Conservation (phyloP, 768 basidiomycete species). For the Suillus cothurnatus region DNA sequence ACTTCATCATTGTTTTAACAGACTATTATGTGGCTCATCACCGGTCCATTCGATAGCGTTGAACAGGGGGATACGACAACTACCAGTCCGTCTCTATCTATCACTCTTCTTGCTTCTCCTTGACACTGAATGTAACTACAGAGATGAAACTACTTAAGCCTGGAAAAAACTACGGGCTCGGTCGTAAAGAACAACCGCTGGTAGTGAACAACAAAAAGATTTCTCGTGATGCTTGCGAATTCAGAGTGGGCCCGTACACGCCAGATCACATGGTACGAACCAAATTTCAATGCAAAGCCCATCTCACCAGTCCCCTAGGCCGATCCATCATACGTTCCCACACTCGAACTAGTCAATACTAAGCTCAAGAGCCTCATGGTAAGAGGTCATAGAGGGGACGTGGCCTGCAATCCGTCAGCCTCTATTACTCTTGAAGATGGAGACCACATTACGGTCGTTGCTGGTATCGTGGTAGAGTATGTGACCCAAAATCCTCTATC, state of each 20-base stretch:
- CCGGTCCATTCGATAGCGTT: slow-evolving; percentile 55
- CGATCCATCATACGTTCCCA: slow-evolving; percentile 51
- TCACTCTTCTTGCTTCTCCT: neutral
- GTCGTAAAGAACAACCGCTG: slow-evolving; percentile 57
- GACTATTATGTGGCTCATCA: slow-evolving; percentile 52
- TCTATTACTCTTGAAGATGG: slow-evolving; percentile 52
- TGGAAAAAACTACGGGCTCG: slow-evolving; percentile 52
- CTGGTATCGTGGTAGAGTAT: slow-evolving; percentile 47
- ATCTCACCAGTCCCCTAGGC: slow-evolving; percentile 36
- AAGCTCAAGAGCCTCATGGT: slow-evolving; percentile 51
- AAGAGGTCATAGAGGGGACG: slow-evolving; percentile 33
- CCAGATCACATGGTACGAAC: slow-evolving; percentile 56
- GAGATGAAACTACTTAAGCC: slow-evolving; percentile 66
- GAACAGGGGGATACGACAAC: slow-evolving; percentile 35
- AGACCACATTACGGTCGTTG: slow-evolving; percentile 52
- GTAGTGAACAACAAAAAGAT: slow-evolving; percentile 62
- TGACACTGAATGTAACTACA: slow-evolving; percentile 2
- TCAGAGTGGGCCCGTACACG: slow-evolving; percentile 55
- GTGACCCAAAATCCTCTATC: slow-evolving; percentile 18
- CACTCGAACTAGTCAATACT: slow-evolving; percentile 47
- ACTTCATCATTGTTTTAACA: neutral
- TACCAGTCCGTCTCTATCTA: slow-evolving; percentile 38
- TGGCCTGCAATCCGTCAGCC: slow-evolving; percentile 40
- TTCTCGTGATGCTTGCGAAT: slow-evolving; percentile 60
- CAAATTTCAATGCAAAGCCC: neutral